A percentile compares a stretch with the other conserved stretches of the same genome.
phyloP scores from a whole-genome alignment of 106 monocot genomes.

The Platanthera guangdongensis region DNA sequence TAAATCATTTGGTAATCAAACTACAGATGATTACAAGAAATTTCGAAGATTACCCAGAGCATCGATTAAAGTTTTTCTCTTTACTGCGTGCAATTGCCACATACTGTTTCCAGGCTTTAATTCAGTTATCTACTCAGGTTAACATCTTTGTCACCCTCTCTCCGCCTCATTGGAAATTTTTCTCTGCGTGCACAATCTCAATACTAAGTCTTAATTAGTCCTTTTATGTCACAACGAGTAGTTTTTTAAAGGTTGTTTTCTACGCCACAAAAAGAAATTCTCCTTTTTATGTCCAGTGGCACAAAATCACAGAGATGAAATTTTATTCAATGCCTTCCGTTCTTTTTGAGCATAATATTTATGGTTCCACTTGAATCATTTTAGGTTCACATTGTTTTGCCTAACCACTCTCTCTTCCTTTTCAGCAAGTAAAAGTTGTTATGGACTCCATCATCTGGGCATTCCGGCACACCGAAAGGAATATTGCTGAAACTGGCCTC shows the following conservation, averaged over 20 bases:
- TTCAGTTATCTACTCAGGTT: conserved; percentile 90
- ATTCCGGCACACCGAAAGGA: conserved; percentile 96
- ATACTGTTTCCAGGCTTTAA: conserved; percentile 85
- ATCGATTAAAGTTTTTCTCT: conserved; percentile 92
- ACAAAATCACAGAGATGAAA: too few species aligned
- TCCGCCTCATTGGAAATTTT: background rate
- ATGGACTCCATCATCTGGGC: conserved; percentile 99
- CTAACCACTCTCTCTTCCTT: background rate
- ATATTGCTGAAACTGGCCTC: conserved; percentile 96
- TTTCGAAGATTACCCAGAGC: conserved; percentile 99
- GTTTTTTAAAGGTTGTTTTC: background rate
- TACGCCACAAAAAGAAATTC: too few species aligned
- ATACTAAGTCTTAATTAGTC: too few species aligned
- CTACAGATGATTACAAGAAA: conserved; percentile 95
- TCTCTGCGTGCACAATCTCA: too few species aligned
- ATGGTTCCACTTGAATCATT: background rate
- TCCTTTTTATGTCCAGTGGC: too few species aligned
- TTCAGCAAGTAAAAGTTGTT: conserved; percentile 89
- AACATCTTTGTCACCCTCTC: conserved; percentile 1
- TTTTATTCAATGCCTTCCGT: background rate
- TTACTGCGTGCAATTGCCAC: conserved; percentile 86
- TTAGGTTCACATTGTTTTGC: background rate
- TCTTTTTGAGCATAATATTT: too few species aligned
- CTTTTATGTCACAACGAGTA: too few species aligned
- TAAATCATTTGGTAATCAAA: background rate